Evolutionary conservation across 2,329 filamentous ascomycete species (phyloP).

Genomic region (Diplodia corticola): DNA sequence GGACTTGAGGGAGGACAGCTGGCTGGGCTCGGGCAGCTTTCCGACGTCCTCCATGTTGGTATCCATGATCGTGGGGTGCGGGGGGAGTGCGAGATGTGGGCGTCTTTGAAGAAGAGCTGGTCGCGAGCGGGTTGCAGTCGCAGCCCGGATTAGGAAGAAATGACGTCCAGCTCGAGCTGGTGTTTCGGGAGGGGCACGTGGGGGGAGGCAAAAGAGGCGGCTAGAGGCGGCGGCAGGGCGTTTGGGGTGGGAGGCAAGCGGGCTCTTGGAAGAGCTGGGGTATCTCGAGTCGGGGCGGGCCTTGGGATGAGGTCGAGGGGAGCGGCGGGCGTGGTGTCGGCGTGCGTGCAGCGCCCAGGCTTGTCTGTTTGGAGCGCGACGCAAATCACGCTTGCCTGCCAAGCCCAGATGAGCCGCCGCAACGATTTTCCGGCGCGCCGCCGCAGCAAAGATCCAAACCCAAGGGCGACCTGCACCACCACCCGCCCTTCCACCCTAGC

Average conservation of each 20-base stretch:
- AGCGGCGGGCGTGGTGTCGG: slow-evolving; percentile 17
- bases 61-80: slow-evolving; percentile 65
- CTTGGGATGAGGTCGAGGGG: slow-evolving; percentile 18
- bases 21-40: slow-evolving; percentile 76
- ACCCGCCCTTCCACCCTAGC: not conserved
- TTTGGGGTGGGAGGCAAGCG: not conserved
- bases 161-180: slow-evolving; percentile 35
- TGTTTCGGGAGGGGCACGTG: slow-evolving; percentile 27
- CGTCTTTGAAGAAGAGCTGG: slow-evolving; percentile 27
- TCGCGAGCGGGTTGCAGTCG: slow-evolving; percentile 37
- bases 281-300: slow-evolving; percentile 20
- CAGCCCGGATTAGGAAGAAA: slow-evolving; percentile 37
- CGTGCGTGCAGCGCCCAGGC: slow-evolving; percentile 13
- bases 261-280: slow-evolving; percentile 14
- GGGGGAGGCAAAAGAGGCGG: not conserved
- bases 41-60: slow-evolving; percentile 97
- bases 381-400: slow-evolving; percentile 20
- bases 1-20: slow-evolving; percentile 64
- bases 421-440: slow-evolving; percentile 10
- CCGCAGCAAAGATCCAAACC: not conserved
- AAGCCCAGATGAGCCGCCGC: slow-evolving; percentile 11
- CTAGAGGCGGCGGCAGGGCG: not conserved
- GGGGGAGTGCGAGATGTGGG: slow-evolving; percentile 33
- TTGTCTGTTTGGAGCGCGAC: slow-evolving; percentile 17
- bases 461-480: not conserved